Conservation (phyloP, 176 grass and related monocot species). For the Echinochloa phyllopogon region DNA sequence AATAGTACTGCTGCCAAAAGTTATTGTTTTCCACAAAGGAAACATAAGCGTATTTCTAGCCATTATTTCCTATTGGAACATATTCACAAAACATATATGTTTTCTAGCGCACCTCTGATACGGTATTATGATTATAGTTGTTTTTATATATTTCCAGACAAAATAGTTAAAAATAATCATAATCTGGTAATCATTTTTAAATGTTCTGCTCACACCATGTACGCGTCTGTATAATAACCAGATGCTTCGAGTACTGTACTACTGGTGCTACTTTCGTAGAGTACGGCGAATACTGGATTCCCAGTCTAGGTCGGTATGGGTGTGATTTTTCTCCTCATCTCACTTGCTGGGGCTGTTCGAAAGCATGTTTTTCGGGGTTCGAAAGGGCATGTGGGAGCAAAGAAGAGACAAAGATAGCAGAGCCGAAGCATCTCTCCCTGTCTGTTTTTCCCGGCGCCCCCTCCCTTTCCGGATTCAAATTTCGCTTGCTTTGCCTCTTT, state of each 20-base stretch:
- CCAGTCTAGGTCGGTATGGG: slow-evolving; percentile 8
- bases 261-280: background rate
- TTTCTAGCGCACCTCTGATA: background rate
- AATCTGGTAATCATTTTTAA: too few species aligned
- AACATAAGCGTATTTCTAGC: background rate
- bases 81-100: too few species aligned
- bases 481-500: slow-evolving; percentile 40
- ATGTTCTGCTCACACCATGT: too few species aligned
- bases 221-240: too few species aligned
- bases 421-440: slow-evolving; percentile 53
- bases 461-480: slow-evolving; percentile 50
- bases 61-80: too few species aligned
- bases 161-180: too few species aligned
- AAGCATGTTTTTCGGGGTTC: slow-evolving; percentile 52
- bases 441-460: slow-evolving; percentile 33
- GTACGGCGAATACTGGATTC: slow-evolving; percentile 11
- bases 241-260: background rate
- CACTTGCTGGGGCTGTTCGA: background rate
- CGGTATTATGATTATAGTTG: too few species aligned
- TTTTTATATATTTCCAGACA: too few species aligned
- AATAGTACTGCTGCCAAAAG: background rate
- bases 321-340: background rate
- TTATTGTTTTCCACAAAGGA: background rate
- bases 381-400: slow-evolving; percentile 58
- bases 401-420: slow-evolving; percentile 56